These are phyloP conservation scores for Linderniella brevidens DNA, from an alignment of 257 asterid species.

Conservation along the genomic window DNA sequence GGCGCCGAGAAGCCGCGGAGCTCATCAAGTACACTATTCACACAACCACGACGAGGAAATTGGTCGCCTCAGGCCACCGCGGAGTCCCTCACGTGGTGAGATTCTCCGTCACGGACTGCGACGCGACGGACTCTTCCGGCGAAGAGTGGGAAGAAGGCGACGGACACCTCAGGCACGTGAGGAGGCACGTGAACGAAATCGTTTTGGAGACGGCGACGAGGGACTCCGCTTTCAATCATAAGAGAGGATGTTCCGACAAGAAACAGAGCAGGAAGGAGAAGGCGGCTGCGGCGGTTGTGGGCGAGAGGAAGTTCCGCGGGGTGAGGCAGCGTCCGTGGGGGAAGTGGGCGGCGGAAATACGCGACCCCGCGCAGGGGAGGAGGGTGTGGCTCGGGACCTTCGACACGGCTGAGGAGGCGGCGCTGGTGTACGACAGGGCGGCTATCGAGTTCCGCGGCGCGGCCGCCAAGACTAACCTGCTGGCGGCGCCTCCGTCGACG, in stretches of 20 bases:
- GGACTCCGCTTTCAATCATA: not conserved
- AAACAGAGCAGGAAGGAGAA: not conserved
- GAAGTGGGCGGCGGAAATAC: slow-evolving; percentile 77
- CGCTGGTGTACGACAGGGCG: slow-evolving; percentile 43
- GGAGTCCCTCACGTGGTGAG: slow-evolving; percentile 29
- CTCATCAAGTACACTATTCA: slow-evolving; percentile 15
- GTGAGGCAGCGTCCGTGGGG: slow-evolving; percentile 85
- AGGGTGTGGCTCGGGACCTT: slow-evolving; percentile 70
- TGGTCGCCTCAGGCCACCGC: slow-evolving; percentile 3
- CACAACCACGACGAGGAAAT: slow-evolving; percentile 15
- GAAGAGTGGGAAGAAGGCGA: slow-evolving; percentile 18
- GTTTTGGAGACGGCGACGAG: slow-evolving; percentile 14
- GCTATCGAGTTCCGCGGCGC: slow-evolving; percentile 48
- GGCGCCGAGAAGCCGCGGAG: not conserved
- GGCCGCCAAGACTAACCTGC: slow-evolving; percentile 36
- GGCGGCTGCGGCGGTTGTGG: not conserved
- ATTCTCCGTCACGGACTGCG: slow-evolving; percentile 41
- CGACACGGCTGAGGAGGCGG: slow-evolving; percentile 72
- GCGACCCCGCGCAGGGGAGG: slow-evolving; percentile 32
- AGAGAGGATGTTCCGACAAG: not conserved
- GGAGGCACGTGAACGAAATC: slow-evolving; percentile 35
- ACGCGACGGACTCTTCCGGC: slow-evolving; percentile 63
- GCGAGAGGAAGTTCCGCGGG: slow-evolving; percentile 44
- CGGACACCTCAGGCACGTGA: slow-evolving; percentile 11
- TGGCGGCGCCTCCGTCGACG: not conserved